Evolutionary conservation across 805 yeast genomes (phyloP).

Genomic region (Yarrowia keelungensis): DNA sequence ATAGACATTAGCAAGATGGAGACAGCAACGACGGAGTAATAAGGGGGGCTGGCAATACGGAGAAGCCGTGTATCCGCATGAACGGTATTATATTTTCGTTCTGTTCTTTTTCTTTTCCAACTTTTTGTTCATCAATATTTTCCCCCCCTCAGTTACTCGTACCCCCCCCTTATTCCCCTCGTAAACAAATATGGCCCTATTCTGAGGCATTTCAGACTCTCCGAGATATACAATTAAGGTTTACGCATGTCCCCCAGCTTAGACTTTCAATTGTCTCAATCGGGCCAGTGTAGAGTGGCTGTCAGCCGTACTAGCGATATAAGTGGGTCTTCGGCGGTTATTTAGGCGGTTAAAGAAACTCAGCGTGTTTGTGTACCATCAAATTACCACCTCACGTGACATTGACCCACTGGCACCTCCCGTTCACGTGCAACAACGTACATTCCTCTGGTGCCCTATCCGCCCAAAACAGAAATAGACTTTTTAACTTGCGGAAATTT

Average conservation of each 20-base stretch:
- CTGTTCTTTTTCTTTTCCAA: neutral
- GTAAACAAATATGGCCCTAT: neutral
- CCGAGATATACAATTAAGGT: slow-evolving; percentile 19
- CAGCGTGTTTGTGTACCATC: no score
- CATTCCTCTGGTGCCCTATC: slow-evolving; percentile 14
- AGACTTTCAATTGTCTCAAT: slow-evolving; percentile 1
- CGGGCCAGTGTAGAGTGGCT: slow-evolving; percentile 15
- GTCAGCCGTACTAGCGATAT: slow-evolving; percentile 12
- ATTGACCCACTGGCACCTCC: neutral
- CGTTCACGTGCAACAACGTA: no score
- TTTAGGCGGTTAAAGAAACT: neutral
- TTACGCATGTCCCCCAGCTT: neutral
- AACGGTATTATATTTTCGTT: no score
- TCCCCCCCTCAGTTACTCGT: no score
- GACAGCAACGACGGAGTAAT: neutral
- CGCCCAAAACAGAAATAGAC: slow-evolving; percentile 20
- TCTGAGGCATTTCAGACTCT: slow-evolving; percentile 19
- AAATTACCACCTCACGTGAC: neutral
- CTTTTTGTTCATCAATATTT: neutral
- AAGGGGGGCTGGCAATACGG: neutral
- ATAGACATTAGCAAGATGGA: slow-evolving; percentile 12
- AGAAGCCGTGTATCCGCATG: no score
- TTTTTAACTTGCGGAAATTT: slow-evolving; percentile 17
- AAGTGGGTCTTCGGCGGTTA: no score
- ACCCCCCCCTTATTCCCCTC: no score